Evolutionary conservation across 371 early-diverging fungal species (phyloP), one percentile per base, ranked within the genome.

Genomic region (Mucor racemosus): DNA sequence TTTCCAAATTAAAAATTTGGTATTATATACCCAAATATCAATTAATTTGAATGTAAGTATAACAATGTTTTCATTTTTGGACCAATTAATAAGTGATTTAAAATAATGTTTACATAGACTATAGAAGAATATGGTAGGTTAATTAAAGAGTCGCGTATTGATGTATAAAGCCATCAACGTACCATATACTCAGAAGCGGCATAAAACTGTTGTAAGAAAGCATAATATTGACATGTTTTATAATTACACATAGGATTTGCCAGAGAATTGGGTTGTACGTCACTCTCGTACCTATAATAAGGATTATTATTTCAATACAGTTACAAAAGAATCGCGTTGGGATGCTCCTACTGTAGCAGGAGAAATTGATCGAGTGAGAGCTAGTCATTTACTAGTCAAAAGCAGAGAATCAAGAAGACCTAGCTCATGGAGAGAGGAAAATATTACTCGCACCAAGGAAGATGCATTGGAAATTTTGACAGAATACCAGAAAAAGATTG

Each of bases 341-440:
- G 95, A 94, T 62, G 78, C 86, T 31, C 97, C 96, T 11, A 71
- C 57, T 33, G 31, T 46, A 13, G 68, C 65, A 8, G 80, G 75
- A 1, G 73, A 73, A 17, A 67, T 67, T 17, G 78, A 85, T 61
- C 75, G 80, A 64, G 87, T 97, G 42, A 82, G 95, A 7, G 96
- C 95, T 15, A 91, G 91, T 53, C 99, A 98, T 71, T 79, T 98
- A 56, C 81, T 98, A 13, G 95, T 96, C 61, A 98, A 98, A 79
- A 97, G 97, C 74, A 73, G 69, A 31, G 91, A 88, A 11, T 94
- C 94, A 10, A 83, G 99, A 58, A 83, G 95, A 41, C 98, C 99
- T 21, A 88, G 89, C 66, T 95, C 96, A 10, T 97, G 98, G 97
- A 87, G 85, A 74, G 87, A 92, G 79, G 94, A 85, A 34, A 86